These are phyloP conservation scores for Nicotiana undulata DNA, from an alignment of 257 asterid genomes.

Conservation along the genomic window DNA sequence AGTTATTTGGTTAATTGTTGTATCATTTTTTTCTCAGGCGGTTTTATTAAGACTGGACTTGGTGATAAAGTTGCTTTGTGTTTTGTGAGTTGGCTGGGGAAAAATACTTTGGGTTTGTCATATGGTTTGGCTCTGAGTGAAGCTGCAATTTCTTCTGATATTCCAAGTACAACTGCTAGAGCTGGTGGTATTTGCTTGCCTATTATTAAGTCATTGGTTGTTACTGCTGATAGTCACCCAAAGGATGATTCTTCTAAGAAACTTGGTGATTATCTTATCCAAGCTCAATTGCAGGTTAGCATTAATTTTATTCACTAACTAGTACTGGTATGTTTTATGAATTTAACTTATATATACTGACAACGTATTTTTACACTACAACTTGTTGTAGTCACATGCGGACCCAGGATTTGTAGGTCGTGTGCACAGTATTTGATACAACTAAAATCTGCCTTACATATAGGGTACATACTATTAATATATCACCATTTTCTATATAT, in stretches of 20 bases:
- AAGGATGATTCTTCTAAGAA: slow-evolving; percentile 47
- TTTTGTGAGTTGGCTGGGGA: slow-evolving; percentile 64
- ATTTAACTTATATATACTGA: too few species aligned
- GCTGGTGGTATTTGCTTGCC: slow-evolving; percentile 84
- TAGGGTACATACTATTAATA: too few species aligned
- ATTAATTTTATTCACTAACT: neutral
- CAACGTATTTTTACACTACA: too few species aligned
- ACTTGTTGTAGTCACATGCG: too few species aligned
- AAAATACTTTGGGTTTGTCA: slow-evolving; percentile 54
- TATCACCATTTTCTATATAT: too few species aligned
- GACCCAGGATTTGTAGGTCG: too few species aligned
- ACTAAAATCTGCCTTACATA: too few species aligned
- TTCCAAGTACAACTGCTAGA: slow-evolving; percentile 72
- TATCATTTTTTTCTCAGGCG: slow-evolving; percentile 54
- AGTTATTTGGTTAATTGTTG: slow-evolving; percentile 71
- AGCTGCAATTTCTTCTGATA: slow-evolving; percentile 57
- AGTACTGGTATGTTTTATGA: too few species aligned
- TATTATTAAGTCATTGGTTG: slow-evolving; percentile 57
- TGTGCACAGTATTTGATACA: too few species aligned
- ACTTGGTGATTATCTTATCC: slow-evolving; percentile 66
- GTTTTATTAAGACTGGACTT: slow-evolving; percentile 72
- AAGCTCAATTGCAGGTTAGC: slow-evolving; percentile 67
- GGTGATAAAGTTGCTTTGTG: slow-evolving; percentile 69
- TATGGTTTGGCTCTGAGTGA: slow-evolving; percentile 65
- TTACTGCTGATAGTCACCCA: slow-evolving; percentile 49